phyloP scores from a whole-genome alignment of 225 moss, liverwort and hornwort species.

The Neckera pumila region DNA sequence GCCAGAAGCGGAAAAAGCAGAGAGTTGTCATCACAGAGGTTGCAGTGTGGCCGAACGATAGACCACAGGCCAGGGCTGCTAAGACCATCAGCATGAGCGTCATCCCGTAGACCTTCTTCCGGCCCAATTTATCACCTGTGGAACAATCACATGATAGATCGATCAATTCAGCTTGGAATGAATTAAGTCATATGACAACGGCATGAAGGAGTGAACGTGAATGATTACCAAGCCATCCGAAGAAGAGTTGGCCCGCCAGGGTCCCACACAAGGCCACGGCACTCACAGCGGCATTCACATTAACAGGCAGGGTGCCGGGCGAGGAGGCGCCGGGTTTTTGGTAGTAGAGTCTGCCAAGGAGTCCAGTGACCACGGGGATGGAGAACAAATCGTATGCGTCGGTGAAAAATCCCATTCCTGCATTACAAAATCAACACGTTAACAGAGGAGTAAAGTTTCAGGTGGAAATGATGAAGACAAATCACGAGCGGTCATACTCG shows the following conservation, averaged over 20 bases:
- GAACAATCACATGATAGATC: background rate
- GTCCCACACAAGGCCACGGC: constrained; percentile 42
- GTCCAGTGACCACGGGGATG: constrained; percentile 20
- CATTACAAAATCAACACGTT: background rate
- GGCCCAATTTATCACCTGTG: constrained; percentile 31
- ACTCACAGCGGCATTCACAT: constrained; percentile 27
- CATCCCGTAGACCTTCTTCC: constrained; percentile 35
- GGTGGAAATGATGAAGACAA: background rate
- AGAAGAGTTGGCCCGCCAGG: constrained; percentile 34
- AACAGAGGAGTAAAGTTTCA: background rate
- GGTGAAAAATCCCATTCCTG: constrained; percentile 42
- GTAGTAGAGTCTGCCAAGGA: constrained; percentile 36
- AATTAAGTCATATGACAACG: background rate
- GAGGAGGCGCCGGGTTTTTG: background rate
- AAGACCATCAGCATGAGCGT: constrained; percentile 37
- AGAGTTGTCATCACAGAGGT: constrained; percentile 20
- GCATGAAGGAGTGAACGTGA: background rate
- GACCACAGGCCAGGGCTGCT: constrained; percentile 9
- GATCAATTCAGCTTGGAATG: background rate
- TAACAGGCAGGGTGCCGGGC: constrained; percentile 3
- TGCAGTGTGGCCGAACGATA: constrained; percentile 35
- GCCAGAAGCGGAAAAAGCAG: constrained; percentile 52
- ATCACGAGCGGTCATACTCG: background rate
- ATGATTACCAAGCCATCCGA: constrained; percentile 36
- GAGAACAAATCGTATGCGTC: constrained; percentile 39